Evolutionary conservation across 371 early-diverging fungal species (phyloP).

Genomic region (Mortierella sp.): DNA sequence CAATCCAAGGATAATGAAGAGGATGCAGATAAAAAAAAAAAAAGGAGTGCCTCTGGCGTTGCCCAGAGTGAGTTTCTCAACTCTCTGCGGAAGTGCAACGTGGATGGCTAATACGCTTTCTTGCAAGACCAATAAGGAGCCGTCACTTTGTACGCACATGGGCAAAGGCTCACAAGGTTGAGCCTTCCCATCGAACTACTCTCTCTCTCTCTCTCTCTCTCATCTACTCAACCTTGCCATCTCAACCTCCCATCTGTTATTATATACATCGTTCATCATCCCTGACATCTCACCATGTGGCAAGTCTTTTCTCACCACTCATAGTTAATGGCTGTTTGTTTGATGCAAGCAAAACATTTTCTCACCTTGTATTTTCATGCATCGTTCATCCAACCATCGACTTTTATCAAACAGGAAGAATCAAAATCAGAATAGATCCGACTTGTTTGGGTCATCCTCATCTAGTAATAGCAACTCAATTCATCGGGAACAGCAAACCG

Average conservation of each 20-base stretch:
- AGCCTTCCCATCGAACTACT: neutral
- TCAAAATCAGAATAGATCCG: constrained; percentile 34
- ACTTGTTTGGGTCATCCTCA: constrained; percentile 49
- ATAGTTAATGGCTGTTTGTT: neutral
- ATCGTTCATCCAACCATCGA: neutral
- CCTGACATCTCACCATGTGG: constrained; percentile 6
- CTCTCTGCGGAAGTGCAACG: too few relatives aligned
- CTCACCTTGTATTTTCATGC: neutral
- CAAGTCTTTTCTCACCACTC: neutral
- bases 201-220: neutral
- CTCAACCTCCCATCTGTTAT: neutral
- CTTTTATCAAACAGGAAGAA: constrained; percentile 34
- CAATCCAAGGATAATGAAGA: too few relatives aligned
- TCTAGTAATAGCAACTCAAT: constrained; percentile 19
- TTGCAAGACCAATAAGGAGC: neutral
- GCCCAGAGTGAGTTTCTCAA: too few relatives aligned
- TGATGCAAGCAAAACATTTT: neutral
- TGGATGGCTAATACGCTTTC: too few relatives aligned
- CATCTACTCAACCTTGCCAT: neutral
- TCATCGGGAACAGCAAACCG: constrained; percentile 53
- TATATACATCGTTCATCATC: neutral
- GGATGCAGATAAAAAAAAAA: too few relatives aligned
- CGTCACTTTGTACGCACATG: neutral
- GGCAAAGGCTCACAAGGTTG: neutral
- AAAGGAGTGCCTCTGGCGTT: too few relatives aligned